These are phyloP conservation scores for Salvia miltiorrhiza DNA, from an alignment of 257 asterid genomes.

Conservation along the genomic window DNA sequence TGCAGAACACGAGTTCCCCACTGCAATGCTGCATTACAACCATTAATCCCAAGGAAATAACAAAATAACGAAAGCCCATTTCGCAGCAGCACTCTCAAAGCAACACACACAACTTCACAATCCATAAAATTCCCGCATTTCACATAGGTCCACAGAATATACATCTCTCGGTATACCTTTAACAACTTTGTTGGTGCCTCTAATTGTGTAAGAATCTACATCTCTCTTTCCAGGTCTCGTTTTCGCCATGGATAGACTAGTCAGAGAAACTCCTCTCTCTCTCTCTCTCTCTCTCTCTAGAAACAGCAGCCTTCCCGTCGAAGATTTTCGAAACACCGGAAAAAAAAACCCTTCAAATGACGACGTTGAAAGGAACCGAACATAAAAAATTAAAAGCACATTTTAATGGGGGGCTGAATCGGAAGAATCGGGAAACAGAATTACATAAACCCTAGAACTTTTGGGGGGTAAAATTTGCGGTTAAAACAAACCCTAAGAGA, in stretches of 20 bases:
- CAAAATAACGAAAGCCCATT: not conserved
- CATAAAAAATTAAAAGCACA: conserved; percentile 12
- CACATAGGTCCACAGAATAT: conserved; percentile 16
- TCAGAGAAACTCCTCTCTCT: conserved; percentile 5
- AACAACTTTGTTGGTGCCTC: conserved; percentile 56
- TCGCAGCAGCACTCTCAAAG: not conserved
- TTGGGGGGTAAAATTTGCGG: conserved; percentile 23
- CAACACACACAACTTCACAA: conserved; percentile 5
- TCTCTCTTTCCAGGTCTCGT: conserved; percentile 45
- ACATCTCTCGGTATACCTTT: conserved; percentile 31
- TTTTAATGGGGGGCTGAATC: conserved; percentile 4
- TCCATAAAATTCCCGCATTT: not conserved
- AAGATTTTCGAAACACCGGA: not conserved
- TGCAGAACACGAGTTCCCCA: conserved; percentile 6
- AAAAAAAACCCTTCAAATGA: not conserved
- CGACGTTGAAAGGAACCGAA: not conserved
- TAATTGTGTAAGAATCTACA: conserved; percentile 45
- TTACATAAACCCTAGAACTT: conserved; percentile 25
- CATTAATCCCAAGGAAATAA: not conserved
- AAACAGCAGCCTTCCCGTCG: not conserved
- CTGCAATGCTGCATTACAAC: conserved; percentile 8
- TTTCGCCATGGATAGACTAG: conserved; percentile 48
- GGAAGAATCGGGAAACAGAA: conserved; percentile 4
- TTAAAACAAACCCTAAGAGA: conserved; percentile 25
- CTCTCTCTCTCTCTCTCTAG: not conserved